These are phyloP conservation scores for Alternaria sp. DNA, from an alignment of 2,329 filamentous ascomycete species.

Conservation along the genomic window DNA sequence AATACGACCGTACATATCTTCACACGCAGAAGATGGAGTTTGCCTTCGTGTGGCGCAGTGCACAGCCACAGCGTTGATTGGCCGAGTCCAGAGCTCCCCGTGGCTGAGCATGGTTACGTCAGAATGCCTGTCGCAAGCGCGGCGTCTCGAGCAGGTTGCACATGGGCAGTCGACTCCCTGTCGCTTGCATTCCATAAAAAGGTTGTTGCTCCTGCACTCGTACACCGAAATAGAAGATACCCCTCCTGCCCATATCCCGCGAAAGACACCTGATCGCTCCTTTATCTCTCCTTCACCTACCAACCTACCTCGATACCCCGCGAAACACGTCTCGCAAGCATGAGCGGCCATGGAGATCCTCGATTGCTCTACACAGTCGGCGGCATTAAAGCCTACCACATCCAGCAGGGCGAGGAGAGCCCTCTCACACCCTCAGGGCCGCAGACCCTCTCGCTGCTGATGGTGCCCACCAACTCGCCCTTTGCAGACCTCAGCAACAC, in stretches of 20 bases:
- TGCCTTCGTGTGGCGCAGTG: conserved; percentile 1
- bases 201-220: conserved; percentile 3
- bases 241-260: conserved; percentile 11
- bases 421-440: conserved; percentile 83
- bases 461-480: conserved; percentile 89
- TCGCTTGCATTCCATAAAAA: conserved; percentile 21
- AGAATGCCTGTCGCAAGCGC: conserved; percentile 13
- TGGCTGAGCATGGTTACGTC: not conserved
- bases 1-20: not conserved
- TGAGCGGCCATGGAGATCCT: conserved; percentile 61
- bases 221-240: conserved; percentile 18
- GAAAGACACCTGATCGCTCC: not conserved
- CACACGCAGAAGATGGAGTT: not conserved
- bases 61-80: conserved; percentile 11
- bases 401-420: conserved; percentile 84
- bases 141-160: conserved; percentile 21
- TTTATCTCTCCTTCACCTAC: not conserved
- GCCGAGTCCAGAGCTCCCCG: not conserved
- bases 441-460: conserved; percentile 89
- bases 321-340: conserved; percentile 32
- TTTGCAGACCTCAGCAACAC: conserved; percentile 64
- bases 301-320: conserved; percentile 10
- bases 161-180: conserved; percentile 5
- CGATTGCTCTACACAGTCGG: conserved; percentile 68
- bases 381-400: conserved; percentile 89